phyloP scores from a whole-genome alignment of 495 filamentous ascomycete species.

The Xylaria curta region DNA sequence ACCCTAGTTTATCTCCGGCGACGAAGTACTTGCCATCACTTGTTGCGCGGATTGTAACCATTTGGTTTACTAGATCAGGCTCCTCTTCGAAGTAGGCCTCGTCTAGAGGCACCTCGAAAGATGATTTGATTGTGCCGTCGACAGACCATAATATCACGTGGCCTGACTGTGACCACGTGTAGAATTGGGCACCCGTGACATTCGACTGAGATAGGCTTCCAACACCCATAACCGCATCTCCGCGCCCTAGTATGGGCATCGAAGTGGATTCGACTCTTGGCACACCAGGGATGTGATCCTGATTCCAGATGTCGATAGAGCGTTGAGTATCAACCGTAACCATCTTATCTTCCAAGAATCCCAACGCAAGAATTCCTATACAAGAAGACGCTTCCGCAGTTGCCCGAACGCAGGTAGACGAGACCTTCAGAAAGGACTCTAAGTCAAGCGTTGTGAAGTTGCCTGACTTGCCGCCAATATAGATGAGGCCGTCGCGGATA shows the following conservation, averaged over 20 bases:
- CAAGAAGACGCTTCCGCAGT: slow-evolving; percentile 33
- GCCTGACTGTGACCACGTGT: slow-evolving; percentile 85
- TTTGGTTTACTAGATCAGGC: slow-evolving; percentile 69
- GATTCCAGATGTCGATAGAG: slow-evolving; percentile 70
- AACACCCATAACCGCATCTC: slow-evolving; percentile 80
- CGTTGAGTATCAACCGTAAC: slow-evolving; percentile 78
- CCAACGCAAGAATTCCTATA: slow-evolving; percentile 66
- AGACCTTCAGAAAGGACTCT: slow-evolving; percentile 45
- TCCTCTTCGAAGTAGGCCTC: slow-evolving; percentile 63
- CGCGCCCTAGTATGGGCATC: slow-evolving; percentile 69
- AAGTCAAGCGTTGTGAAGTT: slow-evolving; percentile 49
- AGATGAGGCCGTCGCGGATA: slow-evolving; percentile 44
- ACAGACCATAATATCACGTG: slow-evolving; percentile 80
- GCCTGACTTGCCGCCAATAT: slow-evolving; percentile 55
- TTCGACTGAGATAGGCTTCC: slow-evolving; percentile 64
- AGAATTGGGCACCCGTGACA: slow-evolving; percentile 69
- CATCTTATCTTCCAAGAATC: slow-evolving; percentile 68
- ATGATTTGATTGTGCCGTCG: slow-evolving; percentile 68
- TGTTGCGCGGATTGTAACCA: slow-evolving; percentile 71
- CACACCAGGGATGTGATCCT: slow-evolving; percentile 43
- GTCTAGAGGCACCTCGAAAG: slow-evolving; percentile 72
- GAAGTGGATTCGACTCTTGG: slow-evolving; percentile 40
- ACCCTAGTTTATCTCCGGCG: slow-evolving; percentile 83
- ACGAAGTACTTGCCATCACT: slow-evolving; percentile 68
- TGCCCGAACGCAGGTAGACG: slow-evolving; percentile 36